Percentiles rank a stretch among this genome's conserved stretches.
Evolutionary conservation across 139 green algal species (phyloP).

Genomic region (Tetradesmus obliquus): DNA sequence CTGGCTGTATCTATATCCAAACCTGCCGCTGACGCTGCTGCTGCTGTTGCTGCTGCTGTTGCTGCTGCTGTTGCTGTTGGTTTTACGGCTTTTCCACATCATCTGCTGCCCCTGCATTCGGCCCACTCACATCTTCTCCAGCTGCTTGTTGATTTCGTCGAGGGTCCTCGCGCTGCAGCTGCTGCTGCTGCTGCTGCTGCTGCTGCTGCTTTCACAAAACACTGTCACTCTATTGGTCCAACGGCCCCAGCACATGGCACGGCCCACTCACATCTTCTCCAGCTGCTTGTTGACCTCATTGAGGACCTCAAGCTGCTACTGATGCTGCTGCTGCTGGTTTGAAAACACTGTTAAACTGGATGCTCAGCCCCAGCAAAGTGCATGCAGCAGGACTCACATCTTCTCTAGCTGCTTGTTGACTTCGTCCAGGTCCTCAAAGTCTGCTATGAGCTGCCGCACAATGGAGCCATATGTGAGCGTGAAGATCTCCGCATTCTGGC

Average conservation of each 20-base stretch:
- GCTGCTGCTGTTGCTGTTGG: too few relatives aligned
- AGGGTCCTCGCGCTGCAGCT: too few relatives aligned
- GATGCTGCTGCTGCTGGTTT: neutral
- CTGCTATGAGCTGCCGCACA: constrained; percentile 94
- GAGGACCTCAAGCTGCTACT: too few relatives aligned
- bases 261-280: constrained; percentile 73
- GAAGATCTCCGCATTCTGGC: constrained; percentile 94
- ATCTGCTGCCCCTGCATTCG: too few relatives aligned
- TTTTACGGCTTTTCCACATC: too few relatives aligned
- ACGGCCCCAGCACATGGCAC: neutral
- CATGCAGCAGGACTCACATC: constrained; percentile 72
- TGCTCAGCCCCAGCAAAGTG: neutral
- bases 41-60: neutral
- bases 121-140: constrained; percentile 78
- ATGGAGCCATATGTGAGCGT: constrained; percentile 97
- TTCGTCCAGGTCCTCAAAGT: constrained; percentile 94
- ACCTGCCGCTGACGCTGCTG: neutral
- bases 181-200: neutral
- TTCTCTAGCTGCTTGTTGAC: constrained; percentile 98
- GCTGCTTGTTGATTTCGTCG: too few relatives aligned
- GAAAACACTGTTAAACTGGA: neutral
- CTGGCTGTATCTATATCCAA: neutral
- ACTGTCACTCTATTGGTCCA: neutral
- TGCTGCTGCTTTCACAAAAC: neutral
- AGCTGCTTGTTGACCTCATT: constrained; percentile 96